A percentile compares a stretch with the other conserved stretches of the same genome.
Evolutionary conservation across 306 rosid genomes (phyloP).

Genomic region (Neltuma alba): DNA sequence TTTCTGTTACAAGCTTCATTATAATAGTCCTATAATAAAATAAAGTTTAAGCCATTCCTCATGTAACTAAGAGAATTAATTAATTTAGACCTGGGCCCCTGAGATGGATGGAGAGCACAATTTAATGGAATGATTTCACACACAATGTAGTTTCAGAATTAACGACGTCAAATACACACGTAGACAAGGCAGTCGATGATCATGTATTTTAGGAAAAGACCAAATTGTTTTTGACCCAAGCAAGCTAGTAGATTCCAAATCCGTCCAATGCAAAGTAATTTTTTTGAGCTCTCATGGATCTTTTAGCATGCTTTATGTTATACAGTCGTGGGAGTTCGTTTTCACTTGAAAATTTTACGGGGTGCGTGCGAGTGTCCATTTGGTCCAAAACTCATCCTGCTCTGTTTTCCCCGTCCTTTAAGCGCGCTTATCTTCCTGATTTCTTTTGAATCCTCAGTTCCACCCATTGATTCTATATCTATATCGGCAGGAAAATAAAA

Average conservation of each 20-base stretch:
- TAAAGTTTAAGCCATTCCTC: background rate
- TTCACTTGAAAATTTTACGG: background rate
- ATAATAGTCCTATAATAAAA: conserved; percentile 3
- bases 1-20: conserved; percentile 28
- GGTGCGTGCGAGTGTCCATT: background rate
- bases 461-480: conserved; percentile 16
- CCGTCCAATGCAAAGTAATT: conserved; percentile 29
- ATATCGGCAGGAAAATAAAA: conserved; percentile 31
- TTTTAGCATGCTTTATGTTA: background rate
- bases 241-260: conserved; percentile 15
- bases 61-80: conserved; percentile 15
- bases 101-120: conserved; percentile 41
- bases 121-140: conserved; percentile 30
- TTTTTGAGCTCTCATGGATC: conserved; percentile 15
- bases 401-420: background rate
- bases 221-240: background rate
- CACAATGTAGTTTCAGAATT: too few relatives aligned
- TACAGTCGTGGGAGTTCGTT: background rate
- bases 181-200: conserved; percentile 23
- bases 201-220: background rate
- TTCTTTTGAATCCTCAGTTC: conserved; percentile 39
- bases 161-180: too few relatives aligned
- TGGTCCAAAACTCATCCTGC: background rate
- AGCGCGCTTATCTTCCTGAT: background rate
- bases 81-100: conserved; percentile 25